phyloP scores from a whole-genome alignment of 805 yeast species.

The Myxozyma monticola region DNA sequence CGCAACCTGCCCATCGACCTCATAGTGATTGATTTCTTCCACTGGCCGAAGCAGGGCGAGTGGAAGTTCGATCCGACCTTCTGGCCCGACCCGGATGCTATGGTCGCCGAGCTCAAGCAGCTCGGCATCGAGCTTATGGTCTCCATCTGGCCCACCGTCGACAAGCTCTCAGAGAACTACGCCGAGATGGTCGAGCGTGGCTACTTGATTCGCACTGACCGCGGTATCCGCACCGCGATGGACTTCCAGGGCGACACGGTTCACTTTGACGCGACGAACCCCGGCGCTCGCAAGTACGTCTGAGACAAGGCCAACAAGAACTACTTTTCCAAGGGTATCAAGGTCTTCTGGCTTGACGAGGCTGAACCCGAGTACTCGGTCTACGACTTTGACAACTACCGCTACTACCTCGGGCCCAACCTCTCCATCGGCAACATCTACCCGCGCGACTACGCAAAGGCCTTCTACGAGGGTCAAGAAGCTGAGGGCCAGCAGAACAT shows the following conservation, averaged over 20 bases:
- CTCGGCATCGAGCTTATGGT: slow-evolving; percentile 28
- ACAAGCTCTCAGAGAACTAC: slow-evolving; percentile 25
- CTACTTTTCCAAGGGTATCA: slow-evolving; percentile 26
- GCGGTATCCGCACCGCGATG: slow-evolving; percentile 26
- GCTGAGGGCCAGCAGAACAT: slow-evolving; percentile 11
- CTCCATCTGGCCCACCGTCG: slow-evolving; percentile 32
- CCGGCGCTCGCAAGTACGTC: slow-evolving; percentile 26
- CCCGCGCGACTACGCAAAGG: slow-evolving; percentile 27
- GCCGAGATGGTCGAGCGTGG: slow-evolving; percentile 30
- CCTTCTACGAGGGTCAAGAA: slow-evolving; percentile 28
- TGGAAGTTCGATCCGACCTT: slow-evolving; percentile 28
- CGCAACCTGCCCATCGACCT: slow-evolving; percentile 28
- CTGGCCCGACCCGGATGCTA: slow-evolving; percentile 33
- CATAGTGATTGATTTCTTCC: slow-evolving; percentile 29
- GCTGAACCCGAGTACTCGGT: slow-evolving; percentile 31
- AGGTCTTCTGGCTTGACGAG: slow-evolving; percentile 31
- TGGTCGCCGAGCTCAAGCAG: slow-evolving; percentile 24
- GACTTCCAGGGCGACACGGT: slow-evolving; percentile 27
- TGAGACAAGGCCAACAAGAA: slow-evolving; percentile 26
- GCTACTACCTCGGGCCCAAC: slow-evolving; percentile 26
- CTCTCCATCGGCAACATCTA: slow-evolving; percentile 27
- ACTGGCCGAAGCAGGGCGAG: slow-evolving; percentile 31
- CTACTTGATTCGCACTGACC: slow-evolving; percentile 24
- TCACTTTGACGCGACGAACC: slow-evolving; percentile 28
- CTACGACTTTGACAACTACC: slow-evolving; percentile 30